Base-by-base conservation (phyloP, 768 basidiomycete genomes). In the Rhodotorula paludigena region DNA sequence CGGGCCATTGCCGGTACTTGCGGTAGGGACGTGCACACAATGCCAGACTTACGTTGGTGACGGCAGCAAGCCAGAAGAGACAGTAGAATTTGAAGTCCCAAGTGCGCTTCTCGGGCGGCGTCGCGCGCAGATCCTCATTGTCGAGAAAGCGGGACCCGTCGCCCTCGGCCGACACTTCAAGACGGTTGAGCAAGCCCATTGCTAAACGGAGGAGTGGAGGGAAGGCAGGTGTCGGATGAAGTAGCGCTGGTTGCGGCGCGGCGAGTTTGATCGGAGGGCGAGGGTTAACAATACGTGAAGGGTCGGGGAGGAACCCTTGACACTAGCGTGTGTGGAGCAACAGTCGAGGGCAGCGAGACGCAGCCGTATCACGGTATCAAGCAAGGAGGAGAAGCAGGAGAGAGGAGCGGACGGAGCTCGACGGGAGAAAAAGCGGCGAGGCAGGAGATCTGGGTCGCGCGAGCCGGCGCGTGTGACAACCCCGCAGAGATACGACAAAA, bases 51-150 rank as follows among this genome's bases (percentile, higher is more conserved):
- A 66, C 65, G 47, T 66, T 67, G 6, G 59, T 28, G 4, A 61
- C 59, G 2, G 66, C 66, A 0, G 47, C 14, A 1, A 60, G 32
- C 66, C 66, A 67, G 55, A 67, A 67, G 5, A 57, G 21, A 14
- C 23, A 25, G 55, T 36, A 67, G 48, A 57, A 52, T 0, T 6
- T 1, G 4, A 30, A 12, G 2, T 59, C 55, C 66, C 66, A 67
- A 2, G 60, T 61, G 3, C 66, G 20, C 16, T 28, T 2, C 12
- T 44, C 49, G 21, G n/a, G 30, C 3, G 66, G 66, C 2, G 36
- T 42, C 5, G 66, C 48, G 8, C 66, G 66, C 4, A 67, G 48
- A 48, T 67, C 66, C 3, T 51, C 60, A 33, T 57, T 57, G 60
- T 67, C 66, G 36, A 67, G 53, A 25, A 28, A 14, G 20, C 55